phyloP scores from a whole-genome alignment of 225 moss, liverwort and hornwort species.

The Sphagnum tenellum region DNA sequence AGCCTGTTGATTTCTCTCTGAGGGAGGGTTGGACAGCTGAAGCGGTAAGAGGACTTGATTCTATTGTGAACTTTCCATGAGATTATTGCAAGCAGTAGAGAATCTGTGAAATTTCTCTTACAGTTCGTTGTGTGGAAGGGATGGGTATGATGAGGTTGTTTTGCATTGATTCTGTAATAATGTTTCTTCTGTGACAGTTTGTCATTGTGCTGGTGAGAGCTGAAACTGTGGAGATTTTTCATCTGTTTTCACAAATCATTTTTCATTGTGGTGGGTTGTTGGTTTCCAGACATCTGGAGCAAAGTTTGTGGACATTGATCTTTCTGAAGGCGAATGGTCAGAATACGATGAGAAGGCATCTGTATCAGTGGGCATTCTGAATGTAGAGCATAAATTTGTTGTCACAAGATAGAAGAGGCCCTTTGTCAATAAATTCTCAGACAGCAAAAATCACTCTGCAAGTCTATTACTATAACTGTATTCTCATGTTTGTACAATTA shows the following conservation, averaged over 20 bases:
- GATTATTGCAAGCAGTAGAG: too few relatives aligned
- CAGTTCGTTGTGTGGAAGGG: background rate
- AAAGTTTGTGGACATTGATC: slow-evolving; percentile 81
- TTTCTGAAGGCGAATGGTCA: slow-evolving; percentile 92
- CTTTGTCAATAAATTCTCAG: too few relatives aligned
- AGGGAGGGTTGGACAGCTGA: slow-evolving; percentile 93
- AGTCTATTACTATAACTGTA: too few relatives aligned
- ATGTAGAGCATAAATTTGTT: slow-evolving; percentile 59
- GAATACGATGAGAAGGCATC: slow-evolving; percentile 89
- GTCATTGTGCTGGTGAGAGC: background rate
- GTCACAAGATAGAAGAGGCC: slow-evolving; percentile 37
- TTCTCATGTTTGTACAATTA: too few relatives aligned
- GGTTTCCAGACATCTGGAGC: slow-evolving; percentile 73
- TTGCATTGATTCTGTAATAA: background rate
- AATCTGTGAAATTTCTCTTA: background rate
- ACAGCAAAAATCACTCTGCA: too few relatives aligned
- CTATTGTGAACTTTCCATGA: too few relatives aligned
- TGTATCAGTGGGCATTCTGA: slow-evolving; percentile 80
- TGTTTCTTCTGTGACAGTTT: background rate
- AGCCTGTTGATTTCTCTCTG: slow-evolving; percentile 69
- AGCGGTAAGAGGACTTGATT: slow-evolving; percentile 43
- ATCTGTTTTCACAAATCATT: too few relatives aligned
- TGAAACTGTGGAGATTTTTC: slow-evolving; percentile 4
- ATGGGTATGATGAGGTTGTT: background rate
- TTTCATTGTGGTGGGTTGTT: too few relatives aligned